These are phyloP conservation scores for Balakata baccata DNA, from an alignment of 345 rosid genomes.

Conservation along the genomic window DNA sequence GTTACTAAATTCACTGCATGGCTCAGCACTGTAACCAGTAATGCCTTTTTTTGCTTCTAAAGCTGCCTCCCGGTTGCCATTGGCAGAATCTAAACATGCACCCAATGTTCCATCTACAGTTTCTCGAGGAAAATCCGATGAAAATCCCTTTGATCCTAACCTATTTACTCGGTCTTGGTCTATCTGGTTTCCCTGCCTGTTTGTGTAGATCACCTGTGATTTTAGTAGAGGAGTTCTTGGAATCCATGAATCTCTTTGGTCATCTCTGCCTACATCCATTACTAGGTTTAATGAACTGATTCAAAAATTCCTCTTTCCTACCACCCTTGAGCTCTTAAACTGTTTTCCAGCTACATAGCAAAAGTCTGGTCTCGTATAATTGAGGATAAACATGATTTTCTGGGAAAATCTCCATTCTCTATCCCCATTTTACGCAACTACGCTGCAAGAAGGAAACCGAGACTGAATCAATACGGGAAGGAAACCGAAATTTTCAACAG, in stretches of 20 bases:
- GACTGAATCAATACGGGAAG: background rate
- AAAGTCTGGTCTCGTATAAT: background rate
- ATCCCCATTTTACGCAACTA: conserved; percentile 7
- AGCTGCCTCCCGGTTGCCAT: conserved; percentile 11
- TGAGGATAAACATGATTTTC: background rate
- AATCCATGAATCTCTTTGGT: conserved; percentile 37
- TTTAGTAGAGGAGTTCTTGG: conserved; percentile 43
- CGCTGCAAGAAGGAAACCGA: background rate
- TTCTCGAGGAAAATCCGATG: conserved; percentile 23
- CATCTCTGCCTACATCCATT: conserved; percentile 30
- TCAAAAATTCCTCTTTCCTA: background rate
- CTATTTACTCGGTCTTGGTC: conserved; percentile 16
- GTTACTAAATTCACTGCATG: conserved; percentile 21
- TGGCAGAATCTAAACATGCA: background rate
- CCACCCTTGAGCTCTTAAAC: background rate
- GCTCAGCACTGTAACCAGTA: background rate
- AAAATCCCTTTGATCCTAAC: conserved; percentile 4
- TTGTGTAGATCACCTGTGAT: conserved; percentile 25
- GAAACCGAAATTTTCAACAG: background rate
- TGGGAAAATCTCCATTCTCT: conserved; percentile 10
- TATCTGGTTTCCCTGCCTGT: conserved; percentile 23
- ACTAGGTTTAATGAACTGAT: background rate
- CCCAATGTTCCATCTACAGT: conserved; percentile 13
- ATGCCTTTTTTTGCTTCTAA: background rate
- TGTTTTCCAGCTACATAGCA: background rate